A percentile compares a stretch with the other conserved stretches of the same genome.
Evolutionary conservation across 164 flowering plant genomes (phyloP).

Genomic region (Santalum album): DNA sequence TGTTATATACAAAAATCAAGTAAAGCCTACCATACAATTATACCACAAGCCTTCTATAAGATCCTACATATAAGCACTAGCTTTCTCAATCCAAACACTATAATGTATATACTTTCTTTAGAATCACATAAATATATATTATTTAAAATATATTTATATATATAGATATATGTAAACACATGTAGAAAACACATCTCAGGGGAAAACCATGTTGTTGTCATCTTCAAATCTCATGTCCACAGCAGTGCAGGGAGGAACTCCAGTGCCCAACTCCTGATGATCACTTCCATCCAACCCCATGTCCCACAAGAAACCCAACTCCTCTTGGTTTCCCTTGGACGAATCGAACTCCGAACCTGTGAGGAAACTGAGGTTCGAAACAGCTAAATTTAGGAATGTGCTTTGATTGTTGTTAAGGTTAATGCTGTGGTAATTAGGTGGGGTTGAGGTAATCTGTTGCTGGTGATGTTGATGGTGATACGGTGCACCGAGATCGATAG

Average conservation of each 20-base stretch:
- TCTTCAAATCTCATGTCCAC: constrained; percentile 30
- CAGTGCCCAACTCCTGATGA: constrained; percentile 8
- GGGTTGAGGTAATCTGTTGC: constrained; percentile 13
- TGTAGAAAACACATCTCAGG: too few relatives aligned
- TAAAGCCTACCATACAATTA: too few relatives aligned
- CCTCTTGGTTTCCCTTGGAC: constrained; percentile 19
- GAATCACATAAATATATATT: background rate
- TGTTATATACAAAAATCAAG: too few relatives aligned
- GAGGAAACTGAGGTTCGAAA: constrained; percentile 9
- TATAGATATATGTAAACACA: too few relatives aligned
- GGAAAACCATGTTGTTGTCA: constrained; percentile 16
- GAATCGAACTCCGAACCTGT: constrained; percentile 7
- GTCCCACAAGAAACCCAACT: constrained; percentile 38
- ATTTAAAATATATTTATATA: background rate
- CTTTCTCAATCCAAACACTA: too few relatives aligned
- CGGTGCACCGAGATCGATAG: background rate
- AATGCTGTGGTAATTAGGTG: background rate
- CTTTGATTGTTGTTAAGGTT: constrained; percentile 3
- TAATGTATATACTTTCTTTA: background rate
- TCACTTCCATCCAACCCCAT: constrained; percentile 30
- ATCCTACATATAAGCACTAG: too few relatives aligned
- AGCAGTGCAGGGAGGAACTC: constrained; percentile 15
- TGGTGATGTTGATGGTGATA: constrained; percentile 1
- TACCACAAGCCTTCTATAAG: too few relatives aligned
- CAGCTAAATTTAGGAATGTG: constrained; percentile 14